Base-by-base conservation (phyloP, 75 land plant genomes). In the Pinus albicaulis region DNA sequence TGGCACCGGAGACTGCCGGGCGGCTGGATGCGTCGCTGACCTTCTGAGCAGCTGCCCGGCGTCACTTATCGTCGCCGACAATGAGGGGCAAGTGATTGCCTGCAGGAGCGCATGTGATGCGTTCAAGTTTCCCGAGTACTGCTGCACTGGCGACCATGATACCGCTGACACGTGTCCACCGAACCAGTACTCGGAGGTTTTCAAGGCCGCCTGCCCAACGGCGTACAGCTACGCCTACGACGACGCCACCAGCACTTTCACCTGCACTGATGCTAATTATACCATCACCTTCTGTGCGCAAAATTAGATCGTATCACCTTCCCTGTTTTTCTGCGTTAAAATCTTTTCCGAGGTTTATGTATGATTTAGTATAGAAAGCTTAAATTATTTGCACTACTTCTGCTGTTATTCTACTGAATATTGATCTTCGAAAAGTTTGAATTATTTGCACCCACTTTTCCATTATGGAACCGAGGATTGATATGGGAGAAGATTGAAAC, bases 51-150 rank as follows among this genome's bases (percentile, higher is more conserved):
- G 5, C 17, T 62, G 65, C 15, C 65, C 65, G 4, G 1, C 65
- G 89, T 4, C 87, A 92, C 64, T 41, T 20, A 23, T 87, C 81
- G 3, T 87, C 84, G 59, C 62, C 44, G 23, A 20, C 7, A 12
- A 19, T 22, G 31, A 55, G 5, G 88, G 90, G 19, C 10, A 76
- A 52, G 92, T 91, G 64, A 83, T 91, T 23, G 98, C 90, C 4
- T 95, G 98, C 62, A 86, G 78, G 84, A 91, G 94, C 76, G 98
- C 98, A 8, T 95, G 98, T 72, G 85, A 75, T 25, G 98, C 94
- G 0, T 95, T 95, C 73, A 75, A 73, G 6, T n/a, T 24, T 59
- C 81, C 87, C 0, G 72, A 84, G 76, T 93, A 31, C 31, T 31
- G 31, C 31, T 31, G 31, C 31, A 31, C 31, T 31, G 31, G 31